Conservation (phyloP, 2,329 filamentous ascomycete species). For the Ophiostoma tasmaniense region DNA sequence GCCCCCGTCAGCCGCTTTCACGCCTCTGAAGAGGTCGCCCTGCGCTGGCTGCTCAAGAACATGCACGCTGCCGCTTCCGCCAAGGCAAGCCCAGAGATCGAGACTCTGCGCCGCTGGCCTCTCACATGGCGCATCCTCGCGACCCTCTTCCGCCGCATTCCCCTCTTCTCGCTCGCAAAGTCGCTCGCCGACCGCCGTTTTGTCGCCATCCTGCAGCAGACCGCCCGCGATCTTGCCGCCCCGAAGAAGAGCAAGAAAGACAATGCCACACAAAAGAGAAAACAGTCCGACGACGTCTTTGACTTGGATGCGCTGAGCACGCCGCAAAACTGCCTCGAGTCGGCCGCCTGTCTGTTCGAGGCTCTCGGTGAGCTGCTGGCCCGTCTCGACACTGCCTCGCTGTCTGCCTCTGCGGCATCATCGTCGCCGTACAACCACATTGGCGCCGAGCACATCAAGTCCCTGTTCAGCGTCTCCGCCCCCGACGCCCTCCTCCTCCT, state of each 20-base stretch:
- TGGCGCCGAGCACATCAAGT: constrained; percentile 50
- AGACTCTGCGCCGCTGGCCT: constrained; percentile 47
- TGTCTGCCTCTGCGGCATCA: neutral
- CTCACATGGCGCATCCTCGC: constrained; percentile 54
- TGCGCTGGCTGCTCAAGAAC: constrained; percentile 56
- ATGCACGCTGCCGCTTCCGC: constrained; percentile 39
- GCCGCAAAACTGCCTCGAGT: constrained; percentile 35
- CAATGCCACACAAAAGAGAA: constrained; percentile 18
- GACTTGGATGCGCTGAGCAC: constrained; percentile 35
- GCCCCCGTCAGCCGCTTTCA: constrained; percentile 35
- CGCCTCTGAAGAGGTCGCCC: constrained; percentile 47
- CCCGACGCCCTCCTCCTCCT: constrained; percentile 39
- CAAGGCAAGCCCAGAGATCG: constrained; percentile 33
- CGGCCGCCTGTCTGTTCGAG: constrained; percentile 40
- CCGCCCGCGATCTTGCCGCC: constrained; percentile 49
- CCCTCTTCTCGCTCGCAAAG: constrained; percentile 59
- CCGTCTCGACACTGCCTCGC: constrained; percentile 30
- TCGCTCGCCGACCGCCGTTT: constrained; percentile 65
- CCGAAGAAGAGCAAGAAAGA: constrained; percentile 20
- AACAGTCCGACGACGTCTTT: constrained; percentile 24
- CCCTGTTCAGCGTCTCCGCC: constrained; percentile 44
- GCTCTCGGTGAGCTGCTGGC: constrained; percentile 40
- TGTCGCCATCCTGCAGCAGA: constrained; percentile 54
- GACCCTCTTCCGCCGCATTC: constrained; percentile 55
- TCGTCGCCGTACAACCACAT: constrained; percentile 34